A percentile compares a stretch with the other conserved stretches of the same genome.
These are phyloP conservation scores for Heliosperma pusillum DNA, from an alignment of 148 eudicot genomes.

Conservation along the genomic window DNA sequence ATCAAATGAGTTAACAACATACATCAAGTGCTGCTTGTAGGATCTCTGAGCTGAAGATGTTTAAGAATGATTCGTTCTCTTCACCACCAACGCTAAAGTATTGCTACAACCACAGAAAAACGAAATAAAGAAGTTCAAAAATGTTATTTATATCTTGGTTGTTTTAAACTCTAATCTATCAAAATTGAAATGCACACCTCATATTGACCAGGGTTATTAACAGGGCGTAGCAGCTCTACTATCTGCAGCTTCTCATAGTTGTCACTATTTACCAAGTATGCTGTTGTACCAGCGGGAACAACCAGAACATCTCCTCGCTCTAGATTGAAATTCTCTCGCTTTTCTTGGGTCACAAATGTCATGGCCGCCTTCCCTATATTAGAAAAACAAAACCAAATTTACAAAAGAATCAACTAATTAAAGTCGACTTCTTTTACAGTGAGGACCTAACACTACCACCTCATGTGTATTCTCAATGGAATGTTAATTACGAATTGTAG, in stretches of 20 bases:
- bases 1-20: background rate
- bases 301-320: constrained; percentile 31
- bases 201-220: constrained; percentile 29
- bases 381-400: background rate
- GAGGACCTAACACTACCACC: too few relatives aligned
- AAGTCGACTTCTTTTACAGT: too few relatives aligned
- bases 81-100: constrained; percentile 25
- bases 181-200: constrained; percentile 2
- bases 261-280: constrained; percentile 23
- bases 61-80: constrained; percentile 18
- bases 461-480: too few relatives aligned
- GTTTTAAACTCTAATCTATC: background rate
- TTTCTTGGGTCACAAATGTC: constrained; percentile 23
- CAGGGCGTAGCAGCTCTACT: constrained; percentile 25
- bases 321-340: constrained; percentile 20
- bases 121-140: background rate
- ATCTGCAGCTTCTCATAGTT: constrained; percentile 21
- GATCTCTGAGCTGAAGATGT: constrained; percentile 28
- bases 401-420: background rate
- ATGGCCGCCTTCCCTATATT: constrained; percentile 17
- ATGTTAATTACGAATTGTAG: too few relatives aligned
- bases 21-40: constrained; percentile 34
- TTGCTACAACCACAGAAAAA: constrained; percentile 17
- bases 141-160: background rate
- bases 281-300: constrained; percentile 27